Evolutionary conservation across 1,139 yeast species (phyloP).

Genomic region (Diutina scorzettiae): DNA sequence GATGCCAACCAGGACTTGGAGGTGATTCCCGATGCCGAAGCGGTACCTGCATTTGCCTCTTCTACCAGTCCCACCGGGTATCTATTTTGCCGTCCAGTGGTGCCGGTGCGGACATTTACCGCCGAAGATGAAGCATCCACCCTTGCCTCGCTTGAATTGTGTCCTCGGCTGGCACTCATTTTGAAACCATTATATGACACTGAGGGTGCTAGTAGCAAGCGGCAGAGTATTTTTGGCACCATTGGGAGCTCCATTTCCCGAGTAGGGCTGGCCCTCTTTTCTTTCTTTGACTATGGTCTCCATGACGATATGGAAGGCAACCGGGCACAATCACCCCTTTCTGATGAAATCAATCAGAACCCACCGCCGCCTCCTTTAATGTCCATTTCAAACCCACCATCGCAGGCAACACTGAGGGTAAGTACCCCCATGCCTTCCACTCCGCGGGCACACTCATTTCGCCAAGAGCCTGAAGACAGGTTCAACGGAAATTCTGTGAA

Average conservation of each 20-base stretch:
- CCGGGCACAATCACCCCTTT: background rate
- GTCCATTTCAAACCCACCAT: background rate
- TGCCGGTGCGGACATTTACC: background rate
- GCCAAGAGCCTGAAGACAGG: background rate
- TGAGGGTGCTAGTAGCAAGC: background rate
- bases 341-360: background rate
- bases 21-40: background rate
- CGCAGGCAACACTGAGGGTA: background rate
- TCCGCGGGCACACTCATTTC: too few species aligned
- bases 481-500: constrained; percentile 3
- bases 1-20: background rate
- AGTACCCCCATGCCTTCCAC: background rate
- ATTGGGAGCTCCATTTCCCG: background rate
- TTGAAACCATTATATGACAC: background rate
- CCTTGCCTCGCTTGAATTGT: background rate
- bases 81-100: constrained; percentile 1
- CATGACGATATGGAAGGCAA: background rate
- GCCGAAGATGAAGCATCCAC: background rate
- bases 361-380: background rate
- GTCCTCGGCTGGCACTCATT: constrained; percentile 1
- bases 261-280: constrained; percentile 4
- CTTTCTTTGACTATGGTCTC: constrained; percentile 1
- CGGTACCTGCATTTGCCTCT: constrained; percentile 1
- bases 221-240: background rate
- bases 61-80: constrained; percentile 2